Conservation (phyloP, 371 early-diverging fungal genomes). For the Parasitella parasitica region DNA sequence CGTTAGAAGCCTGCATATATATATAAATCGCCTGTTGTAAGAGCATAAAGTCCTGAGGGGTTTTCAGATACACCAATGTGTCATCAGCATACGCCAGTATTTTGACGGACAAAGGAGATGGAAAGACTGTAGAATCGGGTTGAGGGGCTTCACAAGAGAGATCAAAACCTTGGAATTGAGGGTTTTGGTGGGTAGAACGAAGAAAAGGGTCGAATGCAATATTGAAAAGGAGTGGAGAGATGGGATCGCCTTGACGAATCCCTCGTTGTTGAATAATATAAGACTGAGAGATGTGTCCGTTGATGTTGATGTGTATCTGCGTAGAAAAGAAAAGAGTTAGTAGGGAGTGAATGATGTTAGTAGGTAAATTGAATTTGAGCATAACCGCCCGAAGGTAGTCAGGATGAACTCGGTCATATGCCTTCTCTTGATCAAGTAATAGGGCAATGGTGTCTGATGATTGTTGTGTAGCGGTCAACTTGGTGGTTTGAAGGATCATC, state of each 20-base stretch:
- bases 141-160: background rate
- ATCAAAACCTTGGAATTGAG: background rate
- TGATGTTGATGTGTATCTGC: slow-evolving; percentile 6
- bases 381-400: slow-evolving; percentile 5
- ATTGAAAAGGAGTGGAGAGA: slow-evolving; percentile 20
- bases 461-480: background rate
- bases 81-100: slow-evolving; percentile 17
- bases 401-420: slow-evolving; percentile 24
- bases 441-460: background rate
- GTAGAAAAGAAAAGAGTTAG: slow-evolving; percentile 17
- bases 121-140: background rate
- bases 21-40: background rate
- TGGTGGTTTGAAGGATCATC: background rate
- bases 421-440: too few species aligned
- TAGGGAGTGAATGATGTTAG: background rate
- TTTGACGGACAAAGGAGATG: background rate
- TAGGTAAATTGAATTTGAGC: slow-evolving; percentile 7
- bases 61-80: background rate
- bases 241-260: slow-evolving; percentile 20
- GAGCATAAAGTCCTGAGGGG: background rate
- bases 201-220: slow-evolving; percentile 23
- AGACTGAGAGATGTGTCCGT: background rate
- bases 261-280: slow-evolving; percentile 12
- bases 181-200: background rate
- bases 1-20: slow-evolving; percentile 1